Evolutionary conservation across 257 asterid genomes (phyloP).

Genomic region (Plectranthus barbatus): DNA sequence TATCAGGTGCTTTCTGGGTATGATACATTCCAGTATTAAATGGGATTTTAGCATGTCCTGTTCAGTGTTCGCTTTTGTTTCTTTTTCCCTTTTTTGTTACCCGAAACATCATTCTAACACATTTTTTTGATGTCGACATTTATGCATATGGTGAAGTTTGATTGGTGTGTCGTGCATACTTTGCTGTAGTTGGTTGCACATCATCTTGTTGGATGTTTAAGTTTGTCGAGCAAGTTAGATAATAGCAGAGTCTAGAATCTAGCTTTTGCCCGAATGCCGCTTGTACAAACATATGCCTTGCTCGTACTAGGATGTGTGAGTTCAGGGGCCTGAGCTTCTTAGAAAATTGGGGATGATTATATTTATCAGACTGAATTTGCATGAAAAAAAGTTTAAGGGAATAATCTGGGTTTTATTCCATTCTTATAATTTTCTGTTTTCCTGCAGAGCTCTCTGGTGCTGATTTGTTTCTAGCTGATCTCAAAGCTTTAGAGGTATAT

Average conservation of each 20-base stretch:
- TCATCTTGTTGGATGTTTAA: not conserved
- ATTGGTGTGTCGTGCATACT: not conserved
- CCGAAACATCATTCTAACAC: not conserved
- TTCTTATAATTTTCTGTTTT: conserved; percentile 10
- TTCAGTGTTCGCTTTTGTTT: not conserved
- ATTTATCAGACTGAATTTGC: not conserved
- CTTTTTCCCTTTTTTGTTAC: not conserved
- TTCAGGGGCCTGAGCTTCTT: not conserved
- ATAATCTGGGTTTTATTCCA: not conserved
- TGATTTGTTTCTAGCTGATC: conserved; percentile 78
- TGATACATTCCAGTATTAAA: not conserved
- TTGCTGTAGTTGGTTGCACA: not conserved
- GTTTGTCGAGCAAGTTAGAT: not conserved
- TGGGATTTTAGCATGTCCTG: not conserved
- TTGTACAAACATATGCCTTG: not conserved
- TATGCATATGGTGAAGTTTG: not conserved
- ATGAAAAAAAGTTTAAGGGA: not conserved
- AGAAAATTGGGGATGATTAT: not conserved
- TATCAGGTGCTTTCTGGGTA: too few relatives aligned
- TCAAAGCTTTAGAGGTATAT: conserved; percentile 75
- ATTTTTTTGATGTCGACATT: not conserved
- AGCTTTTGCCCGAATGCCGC: not conserved
- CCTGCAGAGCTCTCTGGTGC: conserved; percentile 68
- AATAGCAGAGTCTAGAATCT: not conserved
- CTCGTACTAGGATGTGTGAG: not conserved